These are phyloP conservation scores for Penicillium ochrochloron DNA, from an alignment of 495 filamentous ascomycete species.

Conservation along the genomic window DNA sequence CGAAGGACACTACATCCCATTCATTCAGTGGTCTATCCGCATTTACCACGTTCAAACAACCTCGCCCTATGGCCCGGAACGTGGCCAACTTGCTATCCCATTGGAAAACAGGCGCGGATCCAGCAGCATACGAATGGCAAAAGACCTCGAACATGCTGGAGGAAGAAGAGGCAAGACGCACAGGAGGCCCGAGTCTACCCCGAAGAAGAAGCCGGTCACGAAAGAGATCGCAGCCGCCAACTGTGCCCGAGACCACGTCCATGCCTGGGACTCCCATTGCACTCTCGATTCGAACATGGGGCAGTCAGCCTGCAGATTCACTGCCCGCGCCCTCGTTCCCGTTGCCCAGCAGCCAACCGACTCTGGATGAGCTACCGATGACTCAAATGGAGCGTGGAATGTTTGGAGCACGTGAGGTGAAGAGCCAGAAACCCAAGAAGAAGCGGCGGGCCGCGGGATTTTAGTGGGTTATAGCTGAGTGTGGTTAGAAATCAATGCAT, in stretches of 20 bases:
- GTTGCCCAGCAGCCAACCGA: constrained; percentile 45
- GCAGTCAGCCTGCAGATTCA: constrained; percentile 45
- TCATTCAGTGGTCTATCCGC: constrained; percentile 36
- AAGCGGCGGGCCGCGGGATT: constrained; percentile 52
- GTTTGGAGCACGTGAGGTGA: constrained; percentile 43
- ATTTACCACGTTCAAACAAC: constrained; percentile 35
- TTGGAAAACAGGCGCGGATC: constrained; percentile 47
- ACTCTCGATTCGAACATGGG: constrained; percentile 35
- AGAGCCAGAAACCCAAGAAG: constrained; percentile 41
- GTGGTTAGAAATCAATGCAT: too few species aligned
- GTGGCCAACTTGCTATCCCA: constrained; percentile 45
- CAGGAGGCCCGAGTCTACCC: constrained; percentile 26
- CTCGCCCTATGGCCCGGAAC: constrained; percentile 31
- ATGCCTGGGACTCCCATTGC: constrained; percentile 34
- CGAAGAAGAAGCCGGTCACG: constrained; percentile 33
- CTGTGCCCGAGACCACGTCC: constrained; percentile 25
- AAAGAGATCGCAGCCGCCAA: constrained; percentile 25
- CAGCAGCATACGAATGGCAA: constrained; percentile 46
- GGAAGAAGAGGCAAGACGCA: constrained; percentile 26
- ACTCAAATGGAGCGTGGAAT: constrained; percentile 50
- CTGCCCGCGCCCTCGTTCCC: constrained; percentile 19
- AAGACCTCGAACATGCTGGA: constrained; percentile 30
- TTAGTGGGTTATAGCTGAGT: constrained; percentile 20
- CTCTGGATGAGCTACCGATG: constrained; percentile 37
- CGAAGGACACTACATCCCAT: constrained; percentile 10